phyloP scores from a whole-genome alignment of 169 alveolate genomes.

The Plasmodium knowlesi region DNA sequence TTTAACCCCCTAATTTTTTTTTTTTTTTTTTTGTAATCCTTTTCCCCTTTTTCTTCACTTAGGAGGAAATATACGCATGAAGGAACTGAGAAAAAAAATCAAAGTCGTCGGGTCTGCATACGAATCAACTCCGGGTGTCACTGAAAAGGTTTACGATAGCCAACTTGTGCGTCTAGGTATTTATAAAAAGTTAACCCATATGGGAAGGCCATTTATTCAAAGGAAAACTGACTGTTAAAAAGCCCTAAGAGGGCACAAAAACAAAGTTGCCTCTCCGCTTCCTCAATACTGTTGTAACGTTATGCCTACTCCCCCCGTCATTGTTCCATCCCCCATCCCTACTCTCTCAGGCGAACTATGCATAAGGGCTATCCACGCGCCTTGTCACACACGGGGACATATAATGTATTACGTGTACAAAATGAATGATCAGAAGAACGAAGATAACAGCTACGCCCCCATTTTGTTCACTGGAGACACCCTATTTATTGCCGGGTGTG shows the following conservation, averaged over 20 bases:
- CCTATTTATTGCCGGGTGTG: conserved; percentile 95
- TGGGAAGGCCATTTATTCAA: not conserved
- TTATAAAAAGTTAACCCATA: not conserved
- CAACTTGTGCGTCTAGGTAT: conserved; percentile 78
- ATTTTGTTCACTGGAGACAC: conserved; percentile 92
- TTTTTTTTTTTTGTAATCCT: not conserved
- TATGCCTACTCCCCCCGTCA: not conserved
- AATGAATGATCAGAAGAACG: conserved; percentile 56
- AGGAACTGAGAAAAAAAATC: conserved; percentile 80
- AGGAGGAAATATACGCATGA: conserved; percentile 90
- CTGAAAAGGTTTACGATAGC: conserved; percentile 84
- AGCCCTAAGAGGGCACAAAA: not conserved
- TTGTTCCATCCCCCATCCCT: not conserved
- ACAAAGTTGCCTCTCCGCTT: not conserved
- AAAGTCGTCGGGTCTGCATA: conserved; percentile 90
- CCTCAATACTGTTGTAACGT: not conserved
- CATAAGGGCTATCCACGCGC: conserved; percentile 89
- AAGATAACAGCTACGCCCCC: conserved; percentile 71
- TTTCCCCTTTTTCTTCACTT: not conserved
- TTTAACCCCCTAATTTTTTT: not conserved
- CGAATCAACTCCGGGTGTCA: conserved; percentile 91
- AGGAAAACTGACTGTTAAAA: not conserved
- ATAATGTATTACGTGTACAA: conserved; percentile 88
- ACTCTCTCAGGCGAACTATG: conserved; percentile 77
- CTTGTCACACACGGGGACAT: conserved; percentile 97